phyloP scores from a whole-genome alignment of 1,284 basidiomycete species.

The Cryptococcus maquisensis region DNA sequence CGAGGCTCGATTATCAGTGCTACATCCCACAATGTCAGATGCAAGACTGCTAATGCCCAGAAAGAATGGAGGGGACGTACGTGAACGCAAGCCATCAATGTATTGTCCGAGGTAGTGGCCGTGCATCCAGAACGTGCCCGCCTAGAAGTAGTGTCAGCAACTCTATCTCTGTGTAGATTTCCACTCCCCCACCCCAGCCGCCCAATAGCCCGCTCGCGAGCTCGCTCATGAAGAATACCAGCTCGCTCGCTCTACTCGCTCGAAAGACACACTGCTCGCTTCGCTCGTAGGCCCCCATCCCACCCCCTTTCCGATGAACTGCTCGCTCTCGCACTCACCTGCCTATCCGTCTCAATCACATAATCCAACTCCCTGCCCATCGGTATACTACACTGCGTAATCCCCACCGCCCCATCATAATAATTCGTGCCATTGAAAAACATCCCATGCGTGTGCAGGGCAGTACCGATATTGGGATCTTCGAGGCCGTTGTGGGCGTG shows the following conservation, averaged over 20 bases:
- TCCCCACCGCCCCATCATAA: constrained; percentile 77
- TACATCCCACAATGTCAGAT: constrained; percentile 1
- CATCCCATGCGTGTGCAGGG: constrained; percentile 80
- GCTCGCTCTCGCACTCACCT: too few species aligned
- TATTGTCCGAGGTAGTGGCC: constrained; percentile 68
- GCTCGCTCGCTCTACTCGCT: too few species aligned
- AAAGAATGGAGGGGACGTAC: constrained; percentile 16
- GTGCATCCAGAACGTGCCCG: constrained; percentile 48
- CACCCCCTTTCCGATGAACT: too few species aligned
- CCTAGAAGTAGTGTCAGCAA: background rate
- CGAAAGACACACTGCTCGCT: too few species aligned
- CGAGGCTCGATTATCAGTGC: constrained; percentile 67
- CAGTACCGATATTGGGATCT: constrained; percentile 53
- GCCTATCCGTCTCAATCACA: background rate
- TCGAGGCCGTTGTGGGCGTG: constrained; percentile 69
- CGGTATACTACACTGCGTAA: constrained; percentile 85
- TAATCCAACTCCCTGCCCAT: constrained; percentile 32
- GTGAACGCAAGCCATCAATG: constrained; percentile 54
- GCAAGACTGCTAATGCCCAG: too few species aligned
- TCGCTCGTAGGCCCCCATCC: too few species aligned
- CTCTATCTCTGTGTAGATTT: too few species aligned
- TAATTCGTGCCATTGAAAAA: constrained; percentile 78
- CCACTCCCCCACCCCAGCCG: too few species aligned
- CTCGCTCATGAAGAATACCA: too few species aligned
- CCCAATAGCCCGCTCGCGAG: too few species aligned